Evolutionary conservation across 2,329 filamentous ascomycete genomes (phyloP).

Genomic region (Calonectria pseudoturangicola): DNA sequence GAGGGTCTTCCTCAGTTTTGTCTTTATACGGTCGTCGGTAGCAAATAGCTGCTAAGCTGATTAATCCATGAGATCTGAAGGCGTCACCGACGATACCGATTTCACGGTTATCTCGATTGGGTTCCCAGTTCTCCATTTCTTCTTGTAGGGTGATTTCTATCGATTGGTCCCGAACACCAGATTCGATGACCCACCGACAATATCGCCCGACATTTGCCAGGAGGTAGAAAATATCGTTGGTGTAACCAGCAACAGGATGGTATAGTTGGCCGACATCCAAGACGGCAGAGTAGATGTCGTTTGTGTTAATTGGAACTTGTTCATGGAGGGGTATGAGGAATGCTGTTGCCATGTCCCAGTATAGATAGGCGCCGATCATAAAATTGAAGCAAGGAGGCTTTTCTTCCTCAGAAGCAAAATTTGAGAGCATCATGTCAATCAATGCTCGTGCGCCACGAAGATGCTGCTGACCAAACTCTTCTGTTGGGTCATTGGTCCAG

Average conservation of each 20-base stretch:
- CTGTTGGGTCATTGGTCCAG: neutral
- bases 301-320: neutral
- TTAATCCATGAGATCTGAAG: slow-evolving; percentile 6
- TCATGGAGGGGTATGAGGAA: neutral
- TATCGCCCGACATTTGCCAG: slow-evolving; percentile 29
- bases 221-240: slow-evolving; percentile 27
- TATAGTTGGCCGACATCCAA: neutral
- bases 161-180: neutral
- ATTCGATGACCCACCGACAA: slow-evolving; percentile 22
- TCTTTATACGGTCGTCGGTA: neutral
- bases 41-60: slow-evolving; percentile 10
- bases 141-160: slow-evolving; percentile 8
- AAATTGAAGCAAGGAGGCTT: neutral
- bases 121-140: neutral
- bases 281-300: neutral
- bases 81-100: neutral
- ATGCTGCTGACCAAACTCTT: slow-evolving; percentile 25
- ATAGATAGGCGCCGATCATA: slow-evolving; percentile 26
- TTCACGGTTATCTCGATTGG: neutral
- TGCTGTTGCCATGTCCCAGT: slow-evolving; percentile 29
- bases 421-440: neutral
- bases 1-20: neutral
- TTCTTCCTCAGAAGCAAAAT: neutral
- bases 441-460: slow-evolving; percentile 24
- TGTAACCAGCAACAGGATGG: slow-evolving; percentile 27